Base-by-base conservation (phyloP, 106 monocot genomes). In the Triglochin maritima region DNA sequence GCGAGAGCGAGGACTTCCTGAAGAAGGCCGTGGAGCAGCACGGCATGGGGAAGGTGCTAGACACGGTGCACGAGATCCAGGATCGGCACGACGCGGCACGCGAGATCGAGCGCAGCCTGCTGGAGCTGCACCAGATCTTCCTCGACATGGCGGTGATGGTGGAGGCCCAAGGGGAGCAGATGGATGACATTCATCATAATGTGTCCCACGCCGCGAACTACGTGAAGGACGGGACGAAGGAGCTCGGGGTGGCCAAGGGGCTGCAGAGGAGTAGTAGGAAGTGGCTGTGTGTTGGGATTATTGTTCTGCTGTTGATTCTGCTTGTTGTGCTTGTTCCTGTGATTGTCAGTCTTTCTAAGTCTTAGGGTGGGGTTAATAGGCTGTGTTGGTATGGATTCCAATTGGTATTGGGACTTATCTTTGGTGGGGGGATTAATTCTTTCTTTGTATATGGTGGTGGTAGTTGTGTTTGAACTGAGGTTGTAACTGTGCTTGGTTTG, bases 101-200 rank as follows among this genome's bases (percentile, higher is more conserved):
- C 56, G 77, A 77, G 70, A 45, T 77, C 44, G 77, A 77, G 64
- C 56, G 47, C 47, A 77, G 77, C 17, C 69, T 77, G 13, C 63
- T 77, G 63, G 77, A 77, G 63, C 77, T 77, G 45, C 77, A 77
- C 64, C 77, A 77, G 77, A 70, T 77, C 29, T 77, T 77, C 70
- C 64, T 77, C 17, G 77, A 77, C 70, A 77, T 77, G 77, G 77
- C 77, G 29, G 69, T 70, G 17, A 64, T 77, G 70, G 77, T 77
- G 56, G 77, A 77, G 64, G 70, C 70, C 4, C 77, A 70, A 42
- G 69, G 70, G 4, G 77, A 77, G 70, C 62, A 77, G 77, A 57
- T 77, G 70, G 77, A 77, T 42, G 70, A 77, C 63, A 77, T 77
- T 50, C 64, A 70, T 56, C 77, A 77, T 57, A 69, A 77, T 49